phyloP scores from a whole-genome alignment of 768 basidiomycete genomes.

The Cyathus striatus region DNA sequence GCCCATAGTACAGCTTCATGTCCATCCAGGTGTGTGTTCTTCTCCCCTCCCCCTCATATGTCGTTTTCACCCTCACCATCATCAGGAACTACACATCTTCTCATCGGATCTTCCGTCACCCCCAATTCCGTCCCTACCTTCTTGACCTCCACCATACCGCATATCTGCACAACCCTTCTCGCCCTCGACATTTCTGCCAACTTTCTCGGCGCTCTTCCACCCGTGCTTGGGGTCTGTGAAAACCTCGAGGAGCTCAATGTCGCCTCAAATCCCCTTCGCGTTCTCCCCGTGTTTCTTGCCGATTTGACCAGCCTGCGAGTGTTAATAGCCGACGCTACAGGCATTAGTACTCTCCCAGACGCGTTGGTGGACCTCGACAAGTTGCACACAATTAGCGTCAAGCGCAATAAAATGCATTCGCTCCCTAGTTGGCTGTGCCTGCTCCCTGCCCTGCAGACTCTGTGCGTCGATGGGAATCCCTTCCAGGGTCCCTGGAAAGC shows the following conservation, averaged over 20 bases:
- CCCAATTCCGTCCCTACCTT: constrained; percentile 77
- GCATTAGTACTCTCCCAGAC: constrained; percentile 71
- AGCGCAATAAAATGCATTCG: constrained; percentile 82
- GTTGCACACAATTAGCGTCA: constrained; percentile 85
- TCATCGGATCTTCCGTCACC: constrained; percentile 76
- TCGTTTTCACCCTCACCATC: constrained; percentile 6
- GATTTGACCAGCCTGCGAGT: constrained; percentile 75
- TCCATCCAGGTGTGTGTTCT: constrained; percentile 61
- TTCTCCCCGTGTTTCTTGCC: constrained; percentile 87
- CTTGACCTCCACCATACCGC: constrained; percentile 63
- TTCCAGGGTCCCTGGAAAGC: constrained; percentile 93
- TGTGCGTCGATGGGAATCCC: constrained; percentile 93
- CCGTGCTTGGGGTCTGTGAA: constrained; percentile 72
- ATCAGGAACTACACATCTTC: constrained; percentile 88
- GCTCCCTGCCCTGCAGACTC: constrained; percentile 75
- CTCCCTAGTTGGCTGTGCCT: constrained; percentile 95
- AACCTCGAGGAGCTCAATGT: constrained; percentile 92
- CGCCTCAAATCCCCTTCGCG: constrained; percentile 84
- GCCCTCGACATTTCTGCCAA: constrained; percentile 93
- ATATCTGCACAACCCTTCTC: constrained; percentile 73
- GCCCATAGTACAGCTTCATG: constrained; percentile 56
- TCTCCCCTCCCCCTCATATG: constrained; percentile 4
- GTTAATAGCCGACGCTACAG: constrained; percentile 89
- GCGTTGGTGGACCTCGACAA: constrained; percentile 68
- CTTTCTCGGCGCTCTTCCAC: constrained; percentile 78